Evolutionary conservation across 768 basidiomycete genomes (phyloP).

Genomic region (Naganishia vishniacii): DNA sequence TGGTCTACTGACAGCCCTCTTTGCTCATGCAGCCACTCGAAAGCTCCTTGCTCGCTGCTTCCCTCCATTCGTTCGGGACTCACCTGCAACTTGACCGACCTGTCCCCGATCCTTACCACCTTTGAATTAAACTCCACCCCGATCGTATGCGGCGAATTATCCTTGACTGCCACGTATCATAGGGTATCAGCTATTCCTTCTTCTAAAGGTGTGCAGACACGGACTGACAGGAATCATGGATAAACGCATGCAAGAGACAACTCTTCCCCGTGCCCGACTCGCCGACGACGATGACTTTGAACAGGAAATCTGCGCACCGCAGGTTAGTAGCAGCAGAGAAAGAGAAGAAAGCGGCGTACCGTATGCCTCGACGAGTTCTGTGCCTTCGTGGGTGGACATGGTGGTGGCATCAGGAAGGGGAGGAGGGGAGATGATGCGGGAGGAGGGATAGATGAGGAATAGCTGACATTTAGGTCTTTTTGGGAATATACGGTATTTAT

Average conservation of each 20-base stretch:
- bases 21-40: no score
- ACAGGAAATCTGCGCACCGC: slow-evolving; percentile 73
- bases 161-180: slow-evolving; percentile 65
- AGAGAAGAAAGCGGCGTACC: slow-evolving; percentile 53
- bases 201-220: background rate
- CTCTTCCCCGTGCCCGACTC: slow-evolving; percentile 97
- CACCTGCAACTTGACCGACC: slow-evolving; percentile 91
- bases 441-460: no score
- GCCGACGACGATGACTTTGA: slow-evolving; percentile 99
- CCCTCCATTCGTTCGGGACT: slow-evolving; percentile 32
- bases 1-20: no score
- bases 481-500: no score
- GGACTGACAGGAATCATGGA: slow-evolving; percentile 83
- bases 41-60: background rate
- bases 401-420: background rate
- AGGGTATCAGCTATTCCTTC: background rate
- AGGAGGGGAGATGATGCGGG: no score
- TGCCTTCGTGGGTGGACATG: slow-evolving; percentile 56
- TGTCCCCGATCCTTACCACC: slow-evolving; percentile 86
- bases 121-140: slow-evolving; percentile 97
- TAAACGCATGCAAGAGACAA: slow-evolving; percentile 91
- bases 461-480: no score
- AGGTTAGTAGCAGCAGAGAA: background rate
- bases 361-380: slow-evolving; percentile 90
- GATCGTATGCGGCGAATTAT: slow-evolving; percentile 94